Base-by-base conservation (phyloP, 202 grass and related monocot species). In the Schoenoplectus triqueter region DNA sequence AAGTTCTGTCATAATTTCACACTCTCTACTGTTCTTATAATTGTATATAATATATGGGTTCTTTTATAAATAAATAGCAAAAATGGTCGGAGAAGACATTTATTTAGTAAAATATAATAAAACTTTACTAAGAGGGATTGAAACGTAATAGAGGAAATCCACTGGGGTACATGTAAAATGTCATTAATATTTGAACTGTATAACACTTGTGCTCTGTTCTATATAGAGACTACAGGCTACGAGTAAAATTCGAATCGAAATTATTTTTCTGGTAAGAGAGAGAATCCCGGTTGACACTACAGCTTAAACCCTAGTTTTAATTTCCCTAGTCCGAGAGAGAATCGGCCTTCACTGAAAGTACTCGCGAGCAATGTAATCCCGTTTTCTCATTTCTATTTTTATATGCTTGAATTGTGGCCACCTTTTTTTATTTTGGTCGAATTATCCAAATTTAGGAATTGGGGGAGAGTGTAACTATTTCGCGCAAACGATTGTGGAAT, bases 221-320 rank as follows among this genome's bases (percentile, higher is more conserved):
- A 31, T 31, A 31, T 31, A 31, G 31, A 31, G 31, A 31, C 31
- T 31, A 31, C 31, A 31, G 31, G 31, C 31, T 31, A 31, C 31
- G 31, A 31, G 31, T 31, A 31, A 31, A 31, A 0, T 31, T 31
- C 31, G 31, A 31, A 31, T 31, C 31, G 31, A 21, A 64, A 64
- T 22, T 46, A 5, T 14, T 15, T 69, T 69, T 31, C 5, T 14
- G 41, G 67, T 69, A 46, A 46, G 66, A 69, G 66, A 69, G 66
- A 42, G 11, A 44, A 69, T 3, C 41, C 14, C 42, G 11, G 39
- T 69, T 17, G 22, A 3, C 41, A 46, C 41, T 69, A 3, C 9
- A 13, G 14, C 63, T 69, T 15, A 76, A 76, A 76, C 72, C 72
- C 72, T 76, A 76, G 72, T 5, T 54, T 8, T 44, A 10, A 72